A percentile compares a stretch with the other conserved stretches of the same genome.
phyloP scores from a whole-genome alignment of 2,329 filamentous ascomycete genomes.

The Neopestalotiopsis sp. region DNA sequence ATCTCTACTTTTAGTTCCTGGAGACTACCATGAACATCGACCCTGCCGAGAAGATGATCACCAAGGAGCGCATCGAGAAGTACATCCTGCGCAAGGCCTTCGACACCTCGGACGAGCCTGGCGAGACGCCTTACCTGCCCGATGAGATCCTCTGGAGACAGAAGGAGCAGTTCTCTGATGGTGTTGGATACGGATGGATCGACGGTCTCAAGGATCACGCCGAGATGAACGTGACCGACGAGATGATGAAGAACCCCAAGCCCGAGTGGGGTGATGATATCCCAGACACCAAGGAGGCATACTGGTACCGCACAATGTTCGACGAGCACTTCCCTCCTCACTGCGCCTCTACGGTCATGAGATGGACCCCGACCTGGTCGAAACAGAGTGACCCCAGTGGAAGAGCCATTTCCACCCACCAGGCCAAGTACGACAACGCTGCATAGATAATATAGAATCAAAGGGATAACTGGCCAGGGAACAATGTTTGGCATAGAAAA shows the following conservation, averaged over 20 bases:
- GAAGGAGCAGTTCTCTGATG: constrained; percentile 99
- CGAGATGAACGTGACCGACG: constrained; percentile 86
- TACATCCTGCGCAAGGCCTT: constrained; percentile 98
- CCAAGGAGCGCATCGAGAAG: constrained; percentile 87
- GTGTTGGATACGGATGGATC: constrained; percentile 99
- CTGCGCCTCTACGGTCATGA: constrained; percentile 91
- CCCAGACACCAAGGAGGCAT: constrained; percentile 96
- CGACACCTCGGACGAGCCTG: constrained; percentile 87
- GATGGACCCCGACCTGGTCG: constrained; percentile 98
- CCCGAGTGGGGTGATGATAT: constrained; percentile 92
- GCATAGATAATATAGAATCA: neutral
- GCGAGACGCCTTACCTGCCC: constrained; percentile 84
- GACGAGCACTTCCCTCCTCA: constrained; percentile 96
- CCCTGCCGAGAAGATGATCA: constrained; percentile 95
- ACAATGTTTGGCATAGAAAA: constrained; percentile 1
- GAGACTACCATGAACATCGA: constrained; percentile 93
- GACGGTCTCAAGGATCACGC: constrained; percentile 95
- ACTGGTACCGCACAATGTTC: constrained; percentile 99
- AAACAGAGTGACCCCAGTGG: constrained; percentile 95
- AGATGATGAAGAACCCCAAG: constrained; percentile 99
- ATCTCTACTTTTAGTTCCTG: constrained; percentile 70
- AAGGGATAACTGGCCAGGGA: neutral
- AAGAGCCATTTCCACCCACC: constrained; percentile 79
- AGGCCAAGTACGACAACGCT: constrained; percentile 71
- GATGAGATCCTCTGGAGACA: constrained; percentile 96